Evolutionary conservation across 2,329 filamentous ascomycete genomes (phyloP).

Genomic region (Westerdykella ornata): DNA sequence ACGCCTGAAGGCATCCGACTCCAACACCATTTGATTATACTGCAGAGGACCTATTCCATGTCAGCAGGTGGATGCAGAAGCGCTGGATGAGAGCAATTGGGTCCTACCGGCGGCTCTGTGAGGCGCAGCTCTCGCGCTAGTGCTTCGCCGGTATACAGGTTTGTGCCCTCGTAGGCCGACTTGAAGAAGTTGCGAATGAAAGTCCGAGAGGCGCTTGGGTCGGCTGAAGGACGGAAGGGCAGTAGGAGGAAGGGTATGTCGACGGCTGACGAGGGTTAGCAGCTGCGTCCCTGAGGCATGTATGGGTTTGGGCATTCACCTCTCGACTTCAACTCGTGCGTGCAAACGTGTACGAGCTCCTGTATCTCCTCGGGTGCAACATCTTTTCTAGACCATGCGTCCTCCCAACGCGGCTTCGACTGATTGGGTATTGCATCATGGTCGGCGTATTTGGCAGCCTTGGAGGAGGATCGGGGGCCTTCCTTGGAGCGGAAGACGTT

Average conservation of each 20-base stretch:
- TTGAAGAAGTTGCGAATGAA: constrained; percentile 93
- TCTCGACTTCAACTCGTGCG: constrained; percentile 86
- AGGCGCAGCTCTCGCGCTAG: constrained; percentile 83
- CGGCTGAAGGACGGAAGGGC: constrained; percentile 87
- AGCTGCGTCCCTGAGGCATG: background rate
- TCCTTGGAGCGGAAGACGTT: constrained; percentile 37
- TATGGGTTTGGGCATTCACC: constrained; percentile 50
- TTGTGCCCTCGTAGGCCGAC: constrained; percentile 53
- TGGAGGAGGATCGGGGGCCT: constrained; percentile 24
- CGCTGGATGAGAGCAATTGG: constrained; percentile 4
- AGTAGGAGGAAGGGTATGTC: constrained; percentile 88
- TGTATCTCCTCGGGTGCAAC: constrained; percentile 87
- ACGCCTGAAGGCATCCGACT: constrained; percentile 83
- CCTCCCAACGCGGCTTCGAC: constrained; percentile 75
- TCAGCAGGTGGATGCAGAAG: constrained; percentile 13
- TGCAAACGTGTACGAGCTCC: constrained; percentile 77
- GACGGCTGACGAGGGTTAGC: constrained; percentile 54
- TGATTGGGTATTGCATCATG: constrained; percentile 18
- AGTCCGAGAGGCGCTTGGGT: constrained; percentile 82
- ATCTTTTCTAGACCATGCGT: constrained; percentile 75
- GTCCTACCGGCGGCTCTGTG: constrained; percentile 81
- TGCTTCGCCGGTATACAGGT: constrained; percentile 56
- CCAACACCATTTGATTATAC: constrained; percentile 98
- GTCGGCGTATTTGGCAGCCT: constrained; percentile 19
- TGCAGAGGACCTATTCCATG: constrained; percentile 68